These are phyloP conservation scores for Primulina tabacum DNA, from an alignment of 257 asterid genomes.

Conservation along the genomic window DNA sequence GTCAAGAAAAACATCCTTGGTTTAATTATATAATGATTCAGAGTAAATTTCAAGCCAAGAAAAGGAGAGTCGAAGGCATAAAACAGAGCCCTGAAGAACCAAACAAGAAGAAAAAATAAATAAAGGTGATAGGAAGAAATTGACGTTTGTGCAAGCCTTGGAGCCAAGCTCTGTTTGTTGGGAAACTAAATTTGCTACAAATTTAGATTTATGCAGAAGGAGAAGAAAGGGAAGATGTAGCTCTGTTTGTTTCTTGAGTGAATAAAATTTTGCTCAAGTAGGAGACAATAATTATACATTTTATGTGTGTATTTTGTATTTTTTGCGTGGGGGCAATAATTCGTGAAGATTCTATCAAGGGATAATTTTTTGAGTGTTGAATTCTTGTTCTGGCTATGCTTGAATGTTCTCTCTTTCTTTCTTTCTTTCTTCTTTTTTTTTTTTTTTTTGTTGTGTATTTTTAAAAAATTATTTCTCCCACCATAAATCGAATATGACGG, in stretches of 20 bases:
- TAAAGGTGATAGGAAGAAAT: neutral
- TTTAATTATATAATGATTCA: neutral
- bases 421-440: no score
- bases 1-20: neutral
- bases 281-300: constrained; percentile 20
- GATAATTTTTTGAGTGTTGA: neutral
- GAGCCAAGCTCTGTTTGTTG: neutral
- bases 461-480: neutral
- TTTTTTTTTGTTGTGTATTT: no score
- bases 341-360: neutral
- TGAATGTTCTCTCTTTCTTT: neutral
- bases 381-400: neutral
- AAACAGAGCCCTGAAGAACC: constrained; percentile 10
- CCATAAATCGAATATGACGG: no score
- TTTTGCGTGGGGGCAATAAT: no score
- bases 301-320: constrained; percentile 3
- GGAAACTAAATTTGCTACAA: no score
- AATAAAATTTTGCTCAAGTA: constrained; percentile 28
- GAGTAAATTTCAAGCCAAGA: constrained; percentile 20
- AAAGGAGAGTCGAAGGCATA: neutral
- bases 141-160: neutral
- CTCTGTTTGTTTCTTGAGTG: constrained; percentile 34
- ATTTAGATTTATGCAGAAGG: no score
- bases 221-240: neutral
- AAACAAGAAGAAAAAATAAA: neutral